These are phyloP conservation scores for Oryza australiensis DNA, from an alignment of 176 grass and related monocot species.

Conservation along the genomic window DNA sequence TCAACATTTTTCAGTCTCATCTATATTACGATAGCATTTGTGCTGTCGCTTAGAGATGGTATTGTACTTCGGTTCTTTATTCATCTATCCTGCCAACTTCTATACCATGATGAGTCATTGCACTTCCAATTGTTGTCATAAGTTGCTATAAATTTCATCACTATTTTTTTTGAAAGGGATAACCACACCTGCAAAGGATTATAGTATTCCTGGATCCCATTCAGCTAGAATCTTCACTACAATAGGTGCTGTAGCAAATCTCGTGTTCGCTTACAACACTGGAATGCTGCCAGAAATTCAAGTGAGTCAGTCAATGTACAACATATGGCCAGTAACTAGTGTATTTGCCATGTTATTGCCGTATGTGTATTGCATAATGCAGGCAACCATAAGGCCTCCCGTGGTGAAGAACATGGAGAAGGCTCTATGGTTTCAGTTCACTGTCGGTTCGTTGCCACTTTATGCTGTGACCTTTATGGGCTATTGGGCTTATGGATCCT, in stretches of 20 bases:
- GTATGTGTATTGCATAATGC: slow-evolving; percentile 23
- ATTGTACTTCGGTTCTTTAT: slow-evolving; percentile 31
- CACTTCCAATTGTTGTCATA: slow-evolving; percentile 14
- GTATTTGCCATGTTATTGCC: slow-evolving; percentile 4
- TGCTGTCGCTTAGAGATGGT: slow-evolving; percentile 81
- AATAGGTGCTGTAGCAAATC: slow-evolving; percentile 75
- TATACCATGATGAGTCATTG: slow-evolving; percentile 8
- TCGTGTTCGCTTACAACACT: slow-evolving; percentile 95
- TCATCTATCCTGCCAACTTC: neutral
- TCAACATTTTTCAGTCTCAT: slow-evolving; percentile 89
- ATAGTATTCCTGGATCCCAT: slow-evolving; percentile 64
- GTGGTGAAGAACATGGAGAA: slow-evolving; percentile 96
- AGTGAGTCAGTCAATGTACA: slow-evolving; percentile 35
- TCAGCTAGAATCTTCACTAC: slow-evolving; percentile 62
- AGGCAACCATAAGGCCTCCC: slow-evolving; percentile 89
- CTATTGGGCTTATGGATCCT: slow-evolving; percentile 93
- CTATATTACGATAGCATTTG: slow-evolving; percentile 78
- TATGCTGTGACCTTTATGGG: slow-evolving; percentile 88
- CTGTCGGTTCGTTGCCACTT: slow-evolving; percentile 62
- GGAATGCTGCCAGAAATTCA: slow-evolving; percentile 99
- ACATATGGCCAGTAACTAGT: neutral
- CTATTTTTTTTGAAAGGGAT: slow-evolving; percentile 48
- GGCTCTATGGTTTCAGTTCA: slow-evolving; percentile 93
- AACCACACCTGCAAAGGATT: slow-evolving; percentile 57
- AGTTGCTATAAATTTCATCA: neutral